Evolutionary conservation across 2,329 filamentous ascomycete genomes (phyloP), one percentile per base, ranked within the genome.

Genomic region (Ophiostoma tasmaniense): DNA sequence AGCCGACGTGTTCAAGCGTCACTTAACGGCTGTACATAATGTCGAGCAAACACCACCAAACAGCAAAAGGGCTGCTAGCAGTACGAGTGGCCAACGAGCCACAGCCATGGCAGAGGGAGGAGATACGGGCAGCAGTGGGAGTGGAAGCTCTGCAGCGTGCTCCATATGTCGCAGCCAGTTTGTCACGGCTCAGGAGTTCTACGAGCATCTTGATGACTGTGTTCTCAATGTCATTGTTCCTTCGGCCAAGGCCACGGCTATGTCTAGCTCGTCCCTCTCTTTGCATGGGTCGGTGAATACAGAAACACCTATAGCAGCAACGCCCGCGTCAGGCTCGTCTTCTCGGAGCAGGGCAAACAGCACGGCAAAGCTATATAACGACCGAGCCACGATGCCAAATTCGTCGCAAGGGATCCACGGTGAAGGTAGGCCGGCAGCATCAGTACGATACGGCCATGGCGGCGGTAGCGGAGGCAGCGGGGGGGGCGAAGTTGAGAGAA

Each of bases 31-130:
- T 0, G 91, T 97, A 3, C 93, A 97, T 77, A 90, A 90, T 28
- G 93, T 97, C 42, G 93, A 97, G 80, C 93, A 97, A 80, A 94
- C 91, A 0, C 91, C 93, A 1, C 93, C 93, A 30, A 97, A 97
- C 80, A 92, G 92, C 78, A 89, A 93, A 73, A 94, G 93, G 84
- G 93, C 86, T 82, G 76, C 77, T 5, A 50, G 4, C 8, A 25
- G 10, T 33, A 33, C 13, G 5, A 33, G 28, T n/a, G 64, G 64
- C 3, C n/a, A 28, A 5, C 35, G 64, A 22, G 61, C 22, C 37
- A 65, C 37, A 28, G 3, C 13, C 35, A 30, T 39, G 35, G 22
- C 8, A 13, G 64, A 74, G 74, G 55, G 76, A 75, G 64, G 74
- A 74, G 62, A 65, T 3, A 37, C 78, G 78, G 30, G 81, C 89